Base-by-base conservation (phyloP, 1,284 basidiomycete genomes). In the Xanthoconium separans region DNA sequence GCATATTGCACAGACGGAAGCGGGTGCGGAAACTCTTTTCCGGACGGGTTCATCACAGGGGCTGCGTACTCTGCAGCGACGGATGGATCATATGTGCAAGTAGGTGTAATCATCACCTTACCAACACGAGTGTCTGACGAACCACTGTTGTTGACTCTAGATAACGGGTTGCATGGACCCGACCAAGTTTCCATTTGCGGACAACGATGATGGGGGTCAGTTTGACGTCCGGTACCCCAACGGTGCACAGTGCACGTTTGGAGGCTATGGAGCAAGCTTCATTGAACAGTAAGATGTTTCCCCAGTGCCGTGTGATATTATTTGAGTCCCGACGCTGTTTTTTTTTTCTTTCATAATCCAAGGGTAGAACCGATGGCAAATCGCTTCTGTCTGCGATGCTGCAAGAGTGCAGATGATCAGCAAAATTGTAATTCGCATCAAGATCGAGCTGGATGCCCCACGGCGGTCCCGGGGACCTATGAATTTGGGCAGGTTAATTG, bases 311-410 rank as follows among this genome's bases (percentile, higher is more conserved):
- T n/a, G 15, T 24, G 29, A 33, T 27, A 27, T 29, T 16, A 16
- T n/a, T 42, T 60, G 31, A 64, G 33, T 6, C 0, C 27, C 36
- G 16, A 46, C 24, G 15, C 22, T 4, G 7, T 9, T 2, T 24
- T 27, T 42, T n/a, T n/a, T n/a, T n/a, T n/a, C n/a, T 6, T 20
- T 31, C n/a, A 30, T 8, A 18, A 20, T 27, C 27, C 27, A 43
- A 80, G 80, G 47, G 68, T 81, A 46, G 78, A 81, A 58, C 80
- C 78, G 1, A 69, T 70, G 6, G 64, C 72, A 33, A 70, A 69
- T 47, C 71, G 79, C 20, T 81, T 81, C 62, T 81, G 79, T 64
- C 54, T 80, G 47, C 72, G 78, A 37, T 81, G 79, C 62, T 82
- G 79, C 61, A 61, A 66, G 24, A 56, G 54, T 9, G 59, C 58